Conservation (phyloP, 345 rosid species). For the Arabis alpina region DNA sequence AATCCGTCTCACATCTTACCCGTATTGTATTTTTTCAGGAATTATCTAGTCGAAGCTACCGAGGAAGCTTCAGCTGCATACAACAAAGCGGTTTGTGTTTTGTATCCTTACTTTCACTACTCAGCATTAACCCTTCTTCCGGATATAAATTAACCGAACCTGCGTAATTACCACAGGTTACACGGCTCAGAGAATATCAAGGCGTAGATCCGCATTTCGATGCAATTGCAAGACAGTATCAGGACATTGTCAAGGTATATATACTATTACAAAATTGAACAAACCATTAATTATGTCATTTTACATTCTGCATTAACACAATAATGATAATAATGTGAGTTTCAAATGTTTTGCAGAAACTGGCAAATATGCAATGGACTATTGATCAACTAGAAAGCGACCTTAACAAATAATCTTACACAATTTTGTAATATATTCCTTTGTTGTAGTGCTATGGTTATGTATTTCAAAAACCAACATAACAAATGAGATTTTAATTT, state of each 20-base stretch:
- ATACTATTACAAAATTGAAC: neutral
- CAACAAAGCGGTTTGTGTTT: conserved; percentile 85
- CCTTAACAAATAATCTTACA: conserved; percentile 46
- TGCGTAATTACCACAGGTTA: conserved; percentile 54
- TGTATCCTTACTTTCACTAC: conserved; percentile 10
- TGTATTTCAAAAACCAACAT: neutral
- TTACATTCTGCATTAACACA: neutral
- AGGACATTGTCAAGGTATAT: conserved; percentile 85
- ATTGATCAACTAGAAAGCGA: conserved; percentile 96
- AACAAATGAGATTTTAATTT: neutral
- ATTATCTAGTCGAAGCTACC: conserved; percentile 88
- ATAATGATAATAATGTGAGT: conserved; percentile 18
- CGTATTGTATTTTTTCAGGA: conserved; percentile 50
- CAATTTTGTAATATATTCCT: neutral
- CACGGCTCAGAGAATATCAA: conserved; percentile 95
- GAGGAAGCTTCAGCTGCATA: conserved; percentile 96
- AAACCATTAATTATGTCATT: neutral
- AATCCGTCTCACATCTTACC: neutral
- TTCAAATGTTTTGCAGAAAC: conserved; percentile 58
- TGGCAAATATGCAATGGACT: conserved; percentile 96
- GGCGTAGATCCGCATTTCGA: conserved; percentile 98
- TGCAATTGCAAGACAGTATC: conserved; percentile 89
- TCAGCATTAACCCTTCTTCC: conserved; percentile 3
- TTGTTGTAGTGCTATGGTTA: too few relatives aligned
- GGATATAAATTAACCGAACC: conserved; percentile 1